Base-by-base conservation (phyloP, 2,329 filamentous ascomycete species). In the Diplodia scrobiculata region DNA sequence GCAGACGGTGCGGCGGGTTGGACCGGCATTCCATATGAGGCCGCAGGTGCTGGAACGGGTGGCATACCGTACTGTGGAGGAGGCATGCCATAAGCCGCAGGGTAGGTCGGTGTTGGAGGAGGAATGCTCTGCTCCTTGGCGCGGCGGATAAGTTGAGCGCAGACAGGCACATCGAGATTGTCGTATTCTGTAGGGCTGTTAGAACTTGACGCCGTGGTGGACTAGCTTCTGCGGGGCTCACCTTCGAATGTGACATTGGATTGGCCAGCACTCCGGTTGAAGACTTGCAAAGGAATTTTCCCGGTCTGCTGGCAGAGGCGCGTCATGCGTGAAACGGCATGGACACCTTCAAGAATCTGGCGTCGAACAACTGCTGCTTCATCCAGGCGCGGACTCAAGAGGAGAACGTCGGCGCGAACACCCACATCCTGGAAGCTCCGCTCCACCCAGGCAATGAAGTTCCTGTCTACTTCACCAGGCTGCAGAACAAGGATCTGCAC, bases 291-390 rank as follows among this genome's bases (percentile, higher is more conserved):
- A 0, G 90, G 86, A 60, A 98, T 89, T 74, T 89, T 92, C 69
- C 88, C 87, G 1, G 84, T 84, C 71, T 92, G 89, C 58, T 63
- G 50, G 14, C 32, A 50, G 5, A 41, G 17, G n/a, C 48, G 58
- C 7, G 59, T 63, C 13, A 67, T 63, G 19, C 65, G 58, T 5
- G 91, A 87, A 14, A 97, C 90, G 9, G 90, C 94, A 62, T 91
- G 85, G 1, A 97, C 94, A 19, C 95, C 94, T 76, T 98, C 93
- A 11, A 93, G 81, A 45, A 96, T 91, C 74, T 97, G 92, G 63
- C 91, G 85, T 70, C 91, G 88, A 63, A 97, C 86, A n/a, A 97
- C 88, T 5, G 89, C 86, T 41, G 89, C 86, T 68, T 93, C 87
- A 19, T 90, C 86, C 53, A 96, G 86, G 25, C 90, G 87, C 34